Evolutionary conservation across 2,329 filamentous ascomycete species (phyloP), one percentile per base, ranked within the genome.

Genomic region (Penicillium verrucosum): DNA sequence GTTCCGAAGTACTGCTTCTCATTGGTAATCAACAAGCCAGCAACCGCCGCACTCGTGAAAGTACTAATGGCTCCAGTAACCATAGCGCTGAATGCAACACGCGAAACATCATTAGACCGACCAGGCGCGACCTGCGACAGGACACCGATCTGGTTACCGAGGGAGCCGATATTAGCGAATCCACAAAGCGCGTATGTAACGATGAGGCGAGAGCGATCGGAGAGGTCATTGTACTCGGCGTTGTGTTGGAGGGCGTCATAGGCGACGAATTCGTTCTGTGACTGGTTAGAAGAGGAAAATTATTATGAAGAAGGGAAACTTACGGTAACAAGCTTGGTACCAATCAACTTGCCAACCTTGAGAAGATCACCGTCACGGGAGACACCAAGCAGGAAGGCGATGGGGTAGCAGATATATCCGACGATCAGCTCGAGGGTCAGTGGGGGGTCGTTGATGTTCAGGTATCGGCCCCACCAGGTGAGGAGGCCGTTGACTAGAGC

Each of bases 71-170:
- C 85, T 68, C 92, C 91, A 0, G 89, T 88, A 51, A 92, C 72
- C 61, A 96, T 81, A 6, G 91, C 89, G 32, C 88, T 92, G 21
- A 95, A 56, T 3, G 90, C 90, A 29, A 96, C 82, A 45, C 81
- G 81, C 4, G 89, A 87, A 11, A 96, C 87, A 65, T 94, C 89
- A 56, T 87, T 89, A 37, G 84, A 82, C 43, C 90, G 85, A 4
- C 81, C 80, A 0, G 91, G 90, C 0, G 89, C 87, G 59, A 96
- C 84, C 76, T 95, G 90, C 4, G 88, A 85, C 51, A 96, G 81
- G 57, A 95, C 90, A 78, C 91, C 91, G 59, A 96, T 94, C 76
- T 96, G 91, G 54, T 91, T 93, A 71, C 91, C 91, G 46, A 96
- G 82, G 30, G 90, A 93, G 52, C 89, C 89, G 65, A 96, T 88